Percentiles rank a stretch among this genome's conserved stretches.
These are phyloP conservation scores for Fragaria vesca DNA, from an alignment of 306 rosid genomes.

Conservation along the genomic window DNA sequence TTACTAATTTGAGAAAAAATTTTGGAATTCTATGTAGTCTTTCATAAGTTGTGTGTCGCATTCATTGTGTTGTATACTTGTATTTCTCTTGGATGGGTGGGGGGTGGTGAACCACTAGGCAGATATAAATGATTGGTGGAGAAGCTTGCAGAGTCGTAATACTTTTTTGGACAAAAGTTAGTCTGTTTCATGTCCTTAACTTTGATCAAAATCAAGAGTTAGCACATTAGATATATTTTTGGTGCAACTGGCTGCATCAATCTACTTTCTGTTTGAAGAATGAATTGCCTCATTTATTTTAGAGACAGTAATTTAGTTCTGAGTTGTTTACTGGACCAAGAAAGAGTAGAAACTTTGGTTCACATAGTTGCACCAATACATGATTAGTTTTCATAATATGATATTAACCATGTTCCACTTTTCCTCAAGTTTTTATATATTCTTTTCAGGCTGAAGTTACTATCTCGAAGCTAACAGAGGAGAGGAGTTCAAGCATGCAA, in stretches of 20 bases:
- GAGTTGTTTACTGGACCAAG: neutral
- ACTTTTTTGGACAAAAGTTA: neutral
- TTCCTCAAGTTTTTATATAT: neutral
- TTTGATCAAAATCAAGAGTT: neutral
- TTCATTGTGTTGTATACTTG: neutral
- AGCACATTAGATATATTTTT: neutral
- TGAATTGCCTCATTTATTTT: neutral
- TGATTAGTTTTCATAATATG: neutral
- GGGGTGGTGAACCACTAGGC: neutral
- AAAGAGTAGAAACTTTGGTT: neutral
- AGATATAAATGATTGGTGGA: neutral
- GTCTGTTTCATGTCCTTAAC: neutral
- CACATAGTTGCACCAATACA: neutral
- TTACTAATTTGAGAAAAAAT: neutral
- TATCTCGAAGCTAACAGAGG: slow-evolving; percentile 60
- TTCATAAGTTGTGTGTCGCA: neutral
- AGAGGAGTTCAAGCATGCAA: slow-evolving; percentile 57
- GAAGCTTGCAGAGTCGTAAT: neutral
- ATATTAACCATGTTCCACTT: neutral
- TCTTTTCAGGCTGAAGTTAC: slow-evolving; percentile 53
- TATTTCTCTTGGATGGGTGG: neutral
- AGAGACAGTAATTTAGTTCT: neutral
- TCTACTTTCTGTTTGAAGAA: neutral
- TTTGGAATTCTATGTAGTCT: neutral
- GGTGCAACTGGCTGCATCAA: neutral